phyloP scores from a whole-genome alignment of 495 filamentous ascomycete species.

The Aeminium ludgeri region DNA sequence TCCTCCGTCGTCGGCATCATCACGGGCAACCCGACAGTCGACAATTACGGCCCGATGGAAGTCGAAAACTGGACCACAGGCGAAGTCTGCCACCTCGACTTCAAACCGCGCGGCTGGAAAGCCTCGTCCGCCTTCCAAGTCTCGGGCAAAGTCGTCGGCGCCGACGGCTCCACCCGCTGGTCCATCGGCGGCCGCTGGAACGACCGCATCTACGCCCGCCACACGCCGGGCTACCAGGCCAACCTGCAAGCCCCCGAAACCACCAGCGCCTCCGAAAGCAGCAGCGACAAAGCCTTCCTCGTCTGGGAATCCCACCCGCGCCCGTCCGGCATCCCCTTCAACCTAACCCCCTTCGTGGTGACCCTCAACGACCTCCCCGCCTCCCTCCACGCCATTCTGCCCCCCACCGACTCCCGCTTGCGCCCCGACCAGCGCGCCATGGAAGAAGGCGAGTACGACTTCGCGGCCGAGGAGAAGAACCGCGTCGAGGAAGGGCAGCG shows the following conservation, averaged over 20 bases:
- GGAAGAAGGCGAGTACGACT: slow-evolving; percentile 91
- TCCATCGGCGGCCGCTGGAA: slow-evolving; percentile 92
- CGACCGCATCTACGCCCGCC: slow-evolving; percentile 85
- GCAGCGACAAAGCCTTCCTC: slow-evolving; percentile 57
- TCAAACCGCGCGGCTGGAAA: slow-evolving; percentile 93
- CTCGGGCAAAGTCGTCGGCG: slow-evolving; percentile 63
- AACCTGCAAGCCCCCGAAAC: slow-evolving; percentile 39
- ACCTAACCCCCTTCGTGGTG: slow-evolving; percentile 88
- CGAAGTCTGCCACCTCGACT: slow-evolving; percentile 77
- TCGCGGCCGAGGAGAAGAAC: slow-evolving; percentile 87
- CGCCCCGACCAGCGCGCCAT: slow-evolving; percentile 95
- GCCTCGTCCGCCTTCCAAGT: slow-evolving; percentile 78
- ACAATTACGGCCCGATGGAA: slow-evolving; percentile 96
- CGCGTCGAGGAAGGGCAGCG: slow-evolving; percentile 88
- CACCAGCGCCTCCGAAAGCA: slow-evolving; percentile 28
- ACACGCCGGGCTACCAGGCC: slow-evolving; percentile 79
- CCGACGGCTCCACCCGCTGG: slow-evolving; percentile 58
- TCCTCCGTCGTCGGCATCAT: slow-evolving; percentile 97
- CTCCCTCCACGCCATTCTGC: slow-evolving; percentile 49
- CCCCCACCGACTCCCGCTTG: slow-evolving; percentile 81
- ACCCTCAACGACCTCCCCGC: slow-evolving; percentile 82
- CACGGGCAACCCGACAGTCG: slow-evolving; percentile 88
- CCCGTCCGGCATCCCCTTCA: slow-evolving; percentile 80
- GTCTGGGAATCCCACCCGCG: slow-evolving; percentile 81
- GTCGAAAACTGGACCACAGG: slow-evolving; percentile 94